Conservation (phyloP, 768 basidiomycete species). For the Lentinula edodes region DNA sequence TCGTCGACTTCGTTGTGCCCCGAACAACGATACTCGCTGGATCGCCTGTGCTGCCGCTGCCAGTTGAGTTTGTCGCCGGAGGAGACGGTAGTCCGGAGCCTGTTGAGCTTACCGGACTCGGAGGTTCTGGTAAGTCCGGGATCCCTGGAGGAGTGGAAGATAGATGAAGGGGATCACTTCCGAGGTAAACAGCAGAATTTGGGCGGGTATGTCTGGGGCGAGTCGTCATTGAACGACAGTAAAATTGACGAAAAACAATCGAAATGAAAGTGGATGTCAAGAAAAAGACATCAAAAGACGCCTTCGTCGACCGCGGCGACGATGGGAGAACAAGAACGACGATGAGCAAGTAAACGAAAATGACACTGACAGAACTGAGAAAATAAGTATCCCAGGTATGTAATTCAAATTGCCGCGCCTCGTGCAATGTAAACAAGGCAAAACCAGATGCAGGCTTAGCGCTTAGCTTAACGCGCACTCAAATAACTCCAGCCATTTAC, state of each 20-base stretch:
- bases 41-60: slow-evolving; percentile 72
- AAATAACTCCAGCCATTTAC: no score
- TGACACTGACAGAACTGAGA: background rate
- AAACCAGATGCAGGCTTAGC: background rate
- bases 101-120: slow-evolving; percentile 50
- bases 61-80: slow-evolving; percentile 81
- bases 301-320: slow-evolving; percentile 9
- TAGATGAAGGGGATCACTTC: slow-evolving; percentile 30
- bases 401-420: no score
- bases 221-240: slow-evolving; percentile 36
- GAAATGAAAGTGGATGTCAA: background rate
- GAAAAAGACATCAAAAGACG: slow-evolving; percentile 1
- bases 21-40: slow-evolving; percentile 37
- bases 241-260: slow-evolving; percentile 1
- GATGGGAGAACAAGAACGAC: background rate
- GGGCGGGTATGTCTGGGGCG: slow-evolving; percentile 35
- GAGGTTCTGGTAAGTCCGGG: slow-evolving; percentile 68
- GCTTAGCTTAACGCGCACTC: no score
- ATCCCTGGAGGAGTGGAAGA: slow-evolving; percentile 36
- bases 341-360: background rate
- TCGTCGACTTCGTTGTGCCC: slow-evolving; percentile 12
- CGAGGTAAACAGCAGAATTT: slow-evolving; percentile 57
- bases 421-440: background rate
- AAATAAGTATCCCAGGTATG: background rate
- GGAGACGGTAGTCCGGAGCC: slow-evolving; percentile 76